Percentiles rank a stretch among this genome's conserved stretches.
phyloP scores from a whole-genome alignment of 345 rosid species.

The Xanthoceras sorbifolium region DNA sequence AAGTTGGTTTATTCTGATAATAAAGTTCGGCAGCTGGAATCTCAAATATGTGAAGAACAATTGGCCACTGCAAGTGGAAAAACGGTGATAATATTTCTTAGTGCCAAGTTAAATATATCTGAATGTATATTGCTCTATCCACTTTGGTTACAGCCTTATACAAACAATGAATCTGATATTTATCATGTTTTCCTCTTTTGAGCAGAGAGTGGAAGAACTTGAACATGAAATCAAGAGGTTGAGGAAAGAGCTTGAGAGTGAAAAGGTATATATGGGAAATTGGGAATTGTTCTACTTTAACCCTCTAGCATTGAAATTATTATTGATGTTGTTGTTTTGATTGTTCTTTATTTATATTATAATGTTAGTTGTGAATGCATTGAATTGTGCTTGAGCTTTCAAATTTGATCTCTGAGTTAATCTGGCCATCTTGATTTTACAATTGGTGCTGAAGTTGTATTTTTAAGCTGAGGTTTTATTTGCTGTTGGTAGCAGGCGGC shows the following conservation, averaged over 20 bases:
- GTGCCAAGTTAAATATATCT: slow-evolving; percentile 6
- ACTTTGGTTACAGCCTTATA: slow-evolving; percentile 5
- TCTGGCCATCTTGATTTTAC: slow-evolving; percentile 1
- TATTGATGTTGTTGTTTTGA: neutral
- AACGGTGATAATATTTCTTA: slow-evolving; percentile 45
- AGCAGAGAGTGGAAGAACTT: slow-evolving; percentile 83
- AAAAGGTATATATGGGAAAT: slow-evolving; percentile 66
- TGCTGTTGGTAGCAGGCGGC: slow-evolving; percentile 94
- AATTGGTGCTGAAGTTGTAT: slow-evolving; percentile 16
- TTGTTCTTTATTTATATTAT: neutral
- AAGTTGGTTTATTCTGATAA: slow-evolving; percentile 83
- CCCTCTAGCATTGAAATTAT: neutral
- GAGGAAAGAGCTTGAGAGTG: slow-evolving; percentile 73
- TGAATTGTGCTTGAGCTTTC: neutral
- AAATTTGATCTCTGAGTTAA: neutral
- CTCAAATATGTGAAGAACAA: slow-evolving; percentile 77
- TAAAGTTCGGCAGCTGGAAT: slow-evolving; percentile 87
- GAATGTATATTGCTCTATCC: slow-evolving; percentile 3
- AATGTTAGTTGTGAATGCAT: neutral
- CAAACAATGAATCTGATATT: slow-evolving; percentile 16
- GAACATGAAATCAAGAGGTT: slow-evolving; percentile 58
- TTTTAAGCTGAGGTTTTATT: slow-evolving; percentile 63
- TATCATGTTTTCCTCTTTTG: slow-evolving; percentile 25
- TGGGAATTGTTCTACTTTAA: slow-evolving; percentile 24
- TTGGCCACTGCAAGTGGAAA: slow-evolving; percentile 57